Evolutionary conservation across 805 yeast species (phyloP), one percentile per base, ranked within the genome.

Genomic region (Starmera caribaea): DNA sequence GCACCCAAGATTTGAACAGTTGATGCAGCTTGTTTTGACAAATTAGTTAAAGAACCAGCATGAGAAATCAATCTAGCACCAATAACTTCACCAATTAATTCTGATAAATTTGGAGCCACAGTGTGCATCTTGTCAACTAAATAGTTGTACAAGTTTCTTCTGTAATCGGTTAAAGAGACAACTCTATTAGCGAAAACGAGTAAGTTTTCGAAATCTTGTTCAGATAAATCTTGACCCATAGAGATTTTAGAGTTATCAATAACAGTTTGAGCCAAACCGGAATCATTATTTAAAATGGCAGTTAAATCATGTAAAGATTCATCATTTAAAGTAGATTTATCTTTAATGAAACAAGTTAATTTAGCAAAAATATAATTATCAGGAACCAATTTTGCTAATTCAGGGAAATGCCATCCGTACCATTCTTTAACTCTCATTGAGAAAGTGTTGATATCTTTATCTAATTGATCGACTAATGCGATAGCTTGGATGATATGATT

Each of bases 361-460:
- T 74, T 78, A 51, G 97, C 96, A 80, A 92, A 92, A 44, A 96
- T 89, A 73, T 92, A 92, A 66, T 92, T 83, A 63, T 92, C 98
- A 71, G 94, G 94, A 69, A 92, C 98, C 57, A 92, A 79, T 69
- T 92, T 96, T 62, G 94, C 98, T 57, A 92, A 76, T 53, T 90
- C 73, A 38, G 98, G 97, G 70, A 92, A 92, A 67, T 92, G 98
- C 98, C 98, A 92, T 50, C 98, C 98, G 69, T 92, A 92, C 98
- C 98, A 92, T 70, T 92, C 98, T 71, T 90, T 92, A 68, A 90
- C 79, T 71, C 98, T 81, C 98, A 92, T 92, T 51, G 97, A 96
- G 57, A 90, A 92, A 39, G 97, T 92, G 71, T 92, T 92, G 55
- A 92, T 76, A 66, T 92, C 98, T 69, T 92, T 92, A 71, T 92